Conservation (phyloP, 345 rosid genomes). For the Lenwebbia sp. region DNA sequence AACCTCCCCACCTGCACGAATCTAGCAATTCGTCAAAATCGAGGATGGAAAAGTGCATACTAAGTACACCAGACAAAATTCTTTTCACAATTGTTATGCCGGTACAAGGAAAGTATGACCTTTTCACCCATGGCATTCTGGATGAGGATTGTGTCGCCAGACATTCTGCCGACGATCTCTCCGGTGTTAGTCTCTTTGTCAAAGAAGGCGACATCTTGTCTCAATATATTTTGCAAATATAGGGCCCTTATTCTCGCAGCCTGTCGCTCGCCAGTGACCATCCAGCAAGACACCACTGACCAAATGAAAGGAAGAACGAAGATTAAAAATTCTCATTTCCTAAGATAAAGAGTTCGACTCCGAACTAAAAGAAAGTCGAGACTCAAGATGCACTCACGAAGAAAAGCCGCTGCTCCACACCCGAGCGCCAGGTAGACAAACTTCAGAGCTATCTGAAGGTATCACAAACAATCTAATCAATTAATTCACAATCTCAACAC, state of each 20-base stretch:
- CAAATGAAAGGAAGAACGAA: not conserved
- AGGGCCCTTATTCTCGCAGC: constrained; percentile 59
- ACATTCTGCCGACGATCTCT: constrained; percentile 84
- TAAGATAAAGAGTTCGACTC: not conserved
- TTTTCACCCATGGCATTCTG: constrained; percentile 94
- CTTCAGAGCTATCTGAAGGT: constrained; percentile 45
- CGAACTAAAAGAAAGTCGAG: not conserved
- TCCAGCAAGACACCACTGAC: constrained; percentile 79
- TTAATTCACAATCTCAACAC: not conserved
- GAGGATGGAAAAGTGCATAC: not conserved
- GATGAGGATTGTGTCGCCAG: constrained; percentile 84
- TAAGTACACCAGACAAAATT: not conserved
- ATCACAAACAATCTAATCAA: not conserved
- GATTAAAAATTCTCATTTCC: not conserved
- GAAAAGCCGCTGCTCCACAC: constrained; percentile 42
- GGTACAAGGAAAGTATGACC: constrained; percentile 15
- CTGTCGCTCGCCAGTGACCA: constrained; percentile 83
- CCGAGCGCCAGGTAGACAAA: constrained; percentile 84
- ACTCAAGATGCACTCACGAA: constrained; percentile 38
- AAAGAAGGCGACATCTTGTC: constrained; percentile 74
- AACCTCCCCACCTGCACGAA: constrained; percentile 70
- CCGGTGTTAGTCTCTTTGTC: constrained; percentile 75
- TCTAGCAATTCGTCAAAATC: not conserved
- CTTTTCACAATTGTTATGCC: not conserved
- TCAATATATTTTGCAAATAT: constrained; percentile 59